These are phyloP conservation scores for Macadamia integrifolia DNA, from an alignment of 164 flowering plant species.

Conservation along the genomic window DNA sequence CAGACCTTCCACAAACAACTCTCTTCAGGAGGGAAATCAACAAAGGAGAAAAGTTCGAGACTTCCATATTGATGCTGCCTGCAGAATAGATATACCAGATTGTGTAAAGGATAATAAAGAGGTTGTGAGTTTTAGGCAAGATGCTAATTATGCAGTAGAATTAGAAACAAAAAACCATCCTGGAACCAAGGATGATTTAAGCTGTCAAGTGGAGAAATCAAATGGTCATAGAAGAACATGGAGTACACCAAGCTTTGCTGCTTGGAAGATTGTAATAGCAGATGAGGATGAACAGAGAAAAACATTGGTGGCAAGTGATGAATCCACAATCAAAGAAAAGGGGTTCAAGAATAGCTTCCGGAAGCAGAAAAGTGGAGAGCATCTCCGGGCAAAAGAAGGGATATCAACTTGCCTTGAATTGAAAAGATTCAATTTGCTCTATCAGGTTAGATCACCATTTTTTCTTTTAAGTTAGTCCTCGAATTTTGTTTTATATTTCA, in stretches of 20 bases:
- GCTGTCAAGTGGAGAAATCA: constrained; percentile 31
- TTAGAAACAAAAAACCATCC: constrained; percentile 30
- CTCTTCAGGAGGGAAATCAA: constrained; percentile 14
- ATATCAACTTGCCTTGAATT: constrained; percentile 14
- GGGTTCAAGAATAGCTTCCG: constrained; percentile 36
- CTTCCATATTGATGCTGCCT: constrained; percentile 2
- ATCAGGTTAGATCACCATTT: constrained; percentile 35
- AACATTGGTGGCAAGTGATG: constrained; percentile 16
- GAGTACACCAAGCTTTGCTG: constrained; percentile 43
- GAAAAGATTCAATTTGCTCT: constrained; percentile 4
- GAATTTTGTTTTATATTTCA: not conserved
- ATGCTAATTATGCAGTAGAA: constrained; percentile 30
- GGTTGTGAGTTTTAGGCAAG: constrained; percentile 23
- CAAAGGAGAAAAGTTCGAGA: constrained; percentile 9
- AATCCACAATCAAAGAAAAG: constrained; percentile 50
- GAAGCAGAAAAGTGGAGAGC: constrained; percentile 38
- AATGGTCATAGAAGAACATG: constrained; percentile 38
- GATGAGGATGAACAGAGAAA: constrained; percentile 32
- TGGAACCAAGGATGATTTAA: constrained; percentile 26
- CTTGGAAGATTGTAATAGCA: constrained; percentile 59
- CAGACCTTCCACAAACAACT: constrained; percentile 9
- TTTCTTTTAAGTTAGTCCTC: not conserved
- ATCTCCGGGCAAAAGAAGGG: constrained; percentile 21
- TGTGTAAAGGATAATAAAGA: constrained; percentile 24
- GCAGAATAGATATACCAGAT: constrained; percentile 14